Evolutionary conservation across 306 rosid species (phyloP).

Genomic region (Prinsepia uniflora): DNA sequence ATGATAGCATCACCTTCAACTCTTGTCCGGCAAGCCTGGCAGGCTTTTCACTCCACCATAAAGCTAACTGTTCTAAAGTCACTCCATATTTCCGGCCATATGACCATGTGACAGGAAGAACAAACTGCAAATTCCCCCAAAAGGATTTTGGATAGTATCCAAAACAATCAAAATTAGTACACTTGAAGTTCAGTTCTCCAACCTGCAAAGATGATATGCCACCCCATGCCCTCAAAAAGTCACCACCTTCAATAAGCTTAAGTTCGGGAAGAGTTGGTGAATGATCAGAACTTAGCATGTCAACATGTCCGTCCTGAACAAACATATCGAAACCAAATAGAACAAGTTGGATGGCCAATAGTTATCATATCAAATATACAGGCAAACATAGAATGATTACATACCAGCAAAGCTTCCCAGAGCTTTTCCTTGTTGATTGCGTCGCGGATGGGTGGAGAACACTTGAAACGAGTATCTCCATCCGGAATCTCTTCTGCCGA

Average conservation of each 20-base stretch:
- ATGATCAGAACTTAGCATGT: conserved; percentile 84
- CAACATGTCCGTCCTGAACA: conserved; percentile 75
- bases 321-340: conserved; percentile 14
- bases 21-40: conserved; percentile 71
- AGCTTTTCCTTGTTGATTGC: conserved; percentile 67
- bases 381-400: neutral
- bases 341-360: neutral
- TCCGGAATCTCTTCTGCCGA: conserved; percentile 69
- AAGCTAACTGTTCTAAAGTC: conserved; percentile 66
- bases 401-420: conserved; percentile 79
- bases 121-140: conserved; percentile 51
- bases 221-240: conserved; percentile 95
- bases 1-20: conserved; percentile 50
- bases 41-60: conserved; percentile 92
- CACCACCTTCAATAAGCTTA: conserved; percentile 75
- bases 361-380: neutral
- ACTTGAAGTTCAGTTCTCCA: neutral
- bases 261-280: conserved; percentile 85
- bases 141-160: conserved; percentile 15
- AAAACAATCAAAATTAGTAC: neutral
- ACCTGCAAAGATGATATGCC: conserved; percentile 94
- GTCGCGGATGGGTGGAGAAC: conserved; percentile 90
- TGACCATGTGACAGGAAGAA: conserved; percentile 86
- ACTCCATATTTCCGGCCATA: conserved; percentile 71
- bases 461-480: conserved; percentile 86